Evolutionary conservation across 768 basidiomycete species (phyloP), one percentile per base, ranked within the genome.

Genomic region (Pleurotus platypus): DNA sequence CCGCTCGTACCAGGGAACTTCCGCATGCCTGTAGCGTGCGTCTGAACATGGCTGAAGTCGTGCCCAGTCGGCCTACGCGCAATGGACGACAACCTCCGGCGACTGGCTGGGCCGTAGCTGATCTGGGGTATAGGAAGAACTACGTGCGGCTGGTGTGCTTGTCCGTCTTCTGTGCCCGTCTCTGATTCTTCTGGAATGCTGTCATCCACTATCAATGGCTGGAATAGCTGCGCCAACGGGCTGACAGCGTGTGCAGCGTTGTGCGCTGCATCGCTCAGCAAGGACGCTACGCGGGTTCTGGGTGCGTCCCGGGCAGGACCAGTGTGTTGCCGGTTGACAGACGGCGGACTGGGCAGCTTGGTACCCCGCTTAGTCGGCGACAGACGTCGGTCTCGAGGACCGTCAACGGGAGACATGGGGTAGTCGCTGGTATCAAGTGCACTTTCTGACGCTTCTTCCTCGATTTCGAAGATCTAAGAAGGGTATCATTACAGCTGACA

Each of bases 151-250:
- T 35, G 51, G 5, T 39, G 37, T 16, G 8, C 16, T 18, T 54
- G 35, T 18, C 38, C 16, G 26, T 16, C 49, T 50, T 35, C 37
- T 13, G 66, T 46, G 22, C 64, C 30, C 2, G 64, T 47, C 18
- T 59, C 30, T 45, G 53, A 42, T 13, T 74, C 70, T 56, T 75
- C 73, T 1, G 65, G 64, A 6, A 72, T 70, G 16, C 75, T 69
- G 1, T 82, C 80, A 50, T 85, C 82, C 13, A 88, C 71, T 5
- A 84, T 54, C 16, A 91, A 60, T 11, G 89, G 87, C 56, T 86
- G 86, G 66, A 82, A 92, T 12, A 90, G 74, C 65, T 90, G 88
- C 1, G 88, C 88, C 2, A 92, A 76, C 13, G 91, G 90, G 64
- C 86, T 87, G 8, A 75, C 65, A 26, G 75, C 73, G 49, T 69